Evolutionary conservation across 2,329 filamentous ascomycete genomes (phyloP).

Genomic region (Cladobotryum mycophilum): DNA sequence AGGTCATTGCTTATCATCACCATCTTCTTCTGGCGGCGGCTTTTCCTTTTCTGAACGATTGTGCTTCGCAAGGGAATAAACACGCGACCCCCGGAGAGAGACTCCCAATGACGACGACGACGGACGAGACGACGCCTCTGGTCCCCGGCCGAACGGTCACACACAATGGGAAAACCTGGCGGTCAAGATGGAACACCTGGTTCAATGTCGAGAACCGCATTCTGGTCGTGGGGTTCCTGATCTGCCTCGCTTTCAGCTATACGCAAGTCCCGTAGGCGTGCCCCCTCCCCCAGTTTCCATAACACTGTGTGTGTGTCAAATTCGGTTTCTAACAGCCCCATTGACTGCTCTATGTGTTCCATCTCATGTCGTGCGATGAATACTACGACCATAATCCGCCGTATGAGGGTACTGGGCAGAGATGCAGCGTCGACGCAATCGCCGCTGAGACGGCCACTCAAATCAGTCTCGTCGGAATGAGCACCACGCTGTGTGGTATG

Average conservation of each 20-base stretch:
- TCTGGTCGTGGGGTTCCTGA: conserved; percentile 53
- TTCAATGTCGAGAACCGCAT: conserved; percentile 39
- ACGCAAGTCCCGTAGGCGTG: conserved; percentile 42
- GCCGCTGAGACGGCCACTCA: conserved; percentile 58
- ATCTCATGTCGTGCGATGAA: conserved; percentile 64
- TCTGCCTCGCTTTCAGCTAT: conserved; percentile 45
- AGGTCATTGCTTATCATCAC: too few species aligned
- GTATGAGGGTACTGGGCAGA: conserved; percentile 40
- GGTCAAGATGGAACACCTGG: conserved; percentile 14
- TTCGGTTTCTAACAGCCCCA: conserved; percentile 5
- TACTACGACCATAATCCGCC: conserved; percentile 57
- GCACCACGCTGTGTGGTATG: conserved; percentile 58
- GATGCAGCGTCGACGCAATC: conserved; percentile 56
- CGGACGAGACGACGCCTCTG: neutral
- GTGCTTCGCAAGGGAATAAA: too few species aligned
- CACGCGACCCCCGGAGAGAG: too few species aligned
- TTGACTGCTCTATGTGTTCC: conserved; percentile 58
- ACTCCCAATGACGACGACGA: neutral
- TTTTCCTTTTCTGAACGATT: too few species aligned
- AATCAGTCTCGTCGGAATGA: conserved; percentile 59
- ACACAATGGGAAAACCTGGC: neutral
- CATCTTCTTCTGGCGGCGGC: too few species aligned
- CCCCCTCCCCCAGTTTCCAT: neutral
- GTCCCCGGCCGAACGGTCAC: neutral
- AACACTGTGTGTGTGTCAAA: neutral